Conservation (phyloP, 2,329 filamentous ascomycete species). For the Apiospora marii region DNA sequence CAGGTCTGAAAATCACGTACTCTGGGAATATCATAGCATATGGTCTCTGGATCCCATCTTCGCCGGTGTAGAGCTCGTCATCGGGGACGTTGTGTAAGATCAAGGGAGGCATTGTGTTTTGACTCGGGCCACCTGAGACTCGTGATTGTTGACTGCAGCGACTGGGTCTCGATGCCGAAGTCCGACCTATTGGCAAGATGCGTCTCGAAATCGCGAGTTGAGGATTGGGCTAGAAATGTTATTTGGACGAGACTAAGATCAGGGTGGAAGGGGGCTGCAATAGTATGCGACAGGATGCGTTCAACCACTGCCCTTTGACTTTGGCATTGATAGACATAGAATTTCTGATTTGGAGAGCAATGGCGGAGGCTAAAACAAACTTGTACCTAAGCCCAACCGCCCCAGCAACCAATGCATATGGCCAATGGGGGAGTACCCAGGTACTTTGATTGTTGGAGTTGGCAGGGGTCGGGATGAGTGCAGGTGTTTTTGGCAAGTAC, state of each 20-base stretch:
- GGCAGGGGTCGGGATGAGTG: background rate
- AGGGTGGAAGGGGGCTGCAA: background rate
- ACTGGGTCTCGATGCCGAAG: background rate
- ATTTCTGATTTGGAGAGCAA: conserved; percentile 15
- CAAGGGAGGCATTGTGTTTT: conserved; percentile 63
- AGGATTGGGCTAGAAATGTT: background rate
- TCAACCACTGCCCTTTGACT: background rate
- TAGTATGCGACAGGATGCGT: background rate
- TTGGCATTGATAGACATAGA: conserved; percentile 16
- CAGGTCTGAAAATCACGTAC: conserved; percentile 48
- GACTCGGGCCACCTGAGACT: background rate
- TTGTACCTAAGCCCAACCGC: conserved; percentile 11
- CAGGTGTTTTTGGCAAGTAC: conserved; percentile 3
- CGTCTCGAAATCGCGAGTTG: background rate
- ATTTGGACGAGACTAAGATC: background rate
- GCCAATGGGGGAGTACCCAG: background rate
- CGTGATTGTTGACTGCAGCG: background rate
- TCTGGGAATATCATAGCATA: conserved; percentile 73
- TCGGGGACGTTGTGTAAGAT: conserved; percentile 75
- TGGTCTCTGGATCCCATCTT: conserved; percentile 70
- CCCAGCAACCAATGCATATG: conserved; percentile 9
- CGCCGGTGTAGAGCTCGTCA: conserved; percentile 71
- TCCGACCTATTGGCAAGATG: background rate
- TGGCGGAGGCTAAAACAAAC: conserved; percentile 13
- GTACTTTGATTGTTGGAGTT: background rate